These are phyloP conservation scores for Teunomyces stri DNA, from an alignment of 805 yeast species.

Conservation along the genomic window DNA sequence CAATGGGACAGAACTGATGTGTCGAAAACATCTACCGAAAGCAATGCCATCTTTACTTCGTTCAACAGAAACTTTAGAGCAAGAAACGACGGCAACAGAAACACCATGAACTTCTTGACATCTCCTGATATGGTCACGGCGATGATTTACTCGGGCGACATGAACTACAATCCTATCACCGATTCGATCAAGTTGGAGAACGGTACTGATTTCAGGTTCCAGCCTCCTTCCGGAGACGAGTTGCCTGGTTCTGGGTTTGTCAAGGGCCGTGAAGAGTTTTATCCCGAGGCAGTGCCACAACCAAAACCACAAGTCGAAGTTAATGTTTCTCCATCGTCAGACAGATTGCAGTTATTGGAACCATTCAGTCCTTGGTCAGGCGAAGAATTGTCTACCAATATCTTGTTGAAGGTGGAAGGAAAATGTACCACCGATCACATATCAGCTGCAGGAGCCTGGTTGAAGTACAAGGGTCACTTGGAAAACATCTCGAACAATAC, in stretches of 20 bases:
- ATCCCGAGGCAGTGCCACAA: constrained; percentile 68
- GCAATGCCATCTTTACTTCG: constrained; percentile 91
- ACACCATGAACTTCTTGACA: constrained; percentile 96
- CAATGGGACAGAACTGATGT: constrained; percentile 96
- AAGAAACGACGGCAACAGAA: constrained; percentile 97
- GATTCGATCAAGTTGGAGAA: constrained; percentile 72
- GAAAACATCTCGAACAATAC: constrained; percentile 95
- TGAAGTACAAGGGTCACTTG: constrained; percentile 96
- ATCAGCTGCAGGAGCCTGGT: constrained; percentile 98
- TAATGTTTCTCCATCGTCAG: constrained; percentile 81
- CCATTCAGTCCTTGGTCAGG: constrained; percentile 90
- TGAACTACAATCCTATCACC: constrained; percentile 85
- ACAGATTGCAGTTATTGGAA: constrained; percentile 84
- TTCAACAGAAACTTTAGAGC: constrained; percentile 98
- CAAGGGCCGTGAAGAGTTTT: constrained; percentile 69
- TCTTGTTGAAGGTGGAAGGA: constrained; percentile 89
- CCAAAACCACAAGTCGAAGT: constrained; percentile 60
- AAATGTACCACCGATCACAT: constrained; percentile 98
- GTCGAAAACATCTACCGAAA: constrained; percentile 57
- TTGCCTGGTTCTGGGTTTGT: constrained; percentile 78
- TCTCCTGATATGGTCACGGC: constrained; percentile 98
- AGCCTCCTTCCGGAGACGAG: constrained; percentile 80
- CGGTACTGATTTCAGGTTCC: constrained; percentile 74
- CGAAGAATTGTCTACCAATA: constrained; percentile 71
- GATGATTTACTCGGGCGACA: constrained; percentile 91